Evolutionary conservation across 176 grass and related monocot genomes (phyloP), one percentile per base, ranked within the genome.

Genomic region (Oryza nivara): DNA sequence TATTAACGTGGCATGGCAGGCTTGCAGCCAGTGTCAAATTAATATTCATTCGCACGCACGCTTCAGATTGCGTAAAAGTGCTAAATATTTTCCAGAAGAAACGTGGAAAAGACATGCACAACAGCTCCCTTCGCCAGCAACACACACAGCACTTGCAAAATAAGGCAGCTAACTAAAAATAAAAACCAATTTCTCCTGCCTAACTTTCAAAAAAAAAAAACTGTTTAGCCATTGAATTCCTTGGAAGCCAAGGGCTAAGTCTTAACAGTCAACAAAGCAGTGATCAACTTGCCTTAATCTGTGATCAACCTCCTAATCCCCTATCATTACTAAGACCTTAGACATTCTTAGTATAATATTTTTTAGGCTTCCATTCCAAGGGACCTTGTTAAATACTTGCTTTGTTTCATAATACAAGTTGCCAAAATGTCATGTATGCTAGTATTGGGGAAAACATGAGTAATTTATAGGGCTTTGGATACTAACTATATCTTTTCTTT

Each of bases 171-270:
- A 15, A 32, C 1, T 10, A 11, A 32, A 72, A 66, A 38, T 34
- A 70, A 52, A 88, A 32, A 63, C 58, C 4, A 63, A 23, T 4
- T 63, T n/a, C 19, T 58, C 6, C 54, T 20, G 19, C 54, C 17
- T 58, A 58, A 5, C 54, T 58, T n/a, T 20, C 13, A 58, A 54
- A 56, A 58, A n/a, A 58, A 58, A 58, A 58, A 8, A 58, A 23
- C 52, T 20, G n/a, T 30, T 44, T 66, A 85, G 49, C 65, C 75
- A 86, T 87, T 15, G 8, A 63, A 22, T 61, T 63, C 32, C 80
- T 87, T 90, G 68, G 38, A 86, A 86, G 84, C 74, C 35, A 90
- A 79, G 88, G 26, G 20, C 68, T 70, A 81, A 81, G 78, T 80
- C 68, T 28, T 17, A 30, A 48, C 41, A 61, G 79, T 83, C 84